phyloP scores from a whole-genome alignment of 2,329 filamentous ascomycete species.

The Aspergillus uvarum region DNA sequence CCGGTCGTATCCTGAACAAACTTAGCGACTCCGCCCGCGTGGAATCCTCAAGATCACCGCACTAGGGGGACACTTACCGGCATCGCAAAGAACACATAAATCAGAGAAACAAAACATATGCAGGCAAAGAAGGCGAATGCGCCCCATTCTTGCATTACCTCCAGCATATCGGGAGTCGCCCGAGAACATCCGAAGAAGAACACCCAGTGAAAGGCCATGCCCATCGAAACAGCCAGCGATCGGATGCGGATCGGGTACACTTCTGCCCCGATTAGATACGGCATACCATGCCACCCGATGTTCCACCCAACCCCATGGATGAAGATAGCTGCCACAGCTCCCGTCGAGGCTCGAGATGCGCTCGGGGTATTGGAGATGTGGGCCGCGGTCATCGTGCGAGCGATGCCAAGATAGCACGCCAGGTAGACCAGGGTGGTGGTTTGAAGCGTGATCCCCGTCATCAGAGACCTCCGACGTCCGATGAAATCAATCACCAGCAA shows the following conservation, averaged over 20 bases:
- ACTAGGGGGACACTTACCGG: conserved; percentile 11
- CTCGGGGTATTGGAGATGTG: conserved; percentile 23
- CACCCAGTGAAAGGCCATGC: conserved; percentile 38
- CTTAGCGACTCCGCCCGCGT: not conserved
- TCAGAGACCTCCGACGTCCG: conserved; percentile 41
- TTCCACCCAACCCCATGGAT: conserved; percentile 50
- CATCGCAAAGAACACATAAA: conserved; percentile 25
- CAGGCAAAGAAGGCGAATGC: conserved; percentile 23
- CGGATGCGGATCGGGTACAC: conserved; percentile 49
- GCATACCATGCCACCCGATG: conserved; percentile 41
- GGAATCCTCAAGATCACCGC: not conserved
- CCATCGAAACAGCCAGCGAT: conserved; percentile 31
- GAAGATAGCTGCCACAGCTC: conserved; percentile 47
- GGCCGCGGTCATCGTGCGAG: conserved; percentile 11
- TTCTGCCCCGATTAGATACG: conserved; percentile 49
- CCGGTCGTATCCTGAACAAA: conserved; percentile 19
- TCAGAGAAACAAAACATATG: conserved; percentile 20
- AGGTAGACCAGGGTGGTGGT: conserved; percentile 46
- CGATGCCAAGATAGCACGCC: conserved; percentile 41
- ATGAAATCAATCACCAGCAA: conserved; percentile 50
- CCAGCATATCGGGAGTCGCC: conserved; percentile 24
- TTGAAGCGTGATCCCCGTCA: conserved; percentile 40
- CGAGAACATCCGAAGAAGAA: conserved; percentile 40
- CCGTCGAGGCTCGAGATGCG: conserved; percentile 34
- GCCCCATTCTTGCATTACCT: conserved; percentile 24